Evolutionary conservation across 208 protist species (phyloP), one percentile per base, ranked within the genome.

Genomic region (Leishmania amazonensis): DNA sequence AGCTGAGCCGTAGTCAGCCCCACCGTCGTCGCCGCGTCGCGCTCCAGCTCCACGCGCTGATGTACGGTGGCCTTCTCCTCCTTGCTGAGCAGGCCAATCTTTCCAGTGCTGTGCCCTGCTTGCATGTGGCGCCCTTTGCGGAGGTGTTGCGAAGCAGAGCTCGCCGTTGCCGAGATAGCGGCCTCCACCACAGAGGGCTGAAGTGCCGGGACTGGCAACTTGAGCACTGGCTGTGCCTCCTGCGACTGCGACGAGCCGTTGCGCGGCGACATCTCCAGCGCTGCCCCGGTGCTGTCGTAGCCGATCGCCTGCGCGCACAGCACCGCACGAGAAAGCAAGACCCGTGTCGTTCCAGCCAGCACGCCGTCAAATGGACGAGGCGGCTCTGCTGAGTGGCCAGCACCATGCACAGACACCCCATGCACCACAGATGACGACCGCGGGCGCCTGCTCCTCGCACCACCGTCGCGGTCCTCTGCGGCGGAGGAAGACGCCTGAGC

Each of bases 271-370:
- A 85, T 64, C 80, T 83, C 81, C 24, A 85, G 64, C 19, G 78
- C 73, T 0, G 83, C 58, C 7, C 83, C 83, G 51, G 76, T 88
- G 21, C 64, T 68, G 62, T 73, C 85, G 83, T 91, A 91, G 49
- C 90, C 90, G 58, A 87, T 88, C 17, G 75, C 87, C 72, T 93
- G 89, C 17, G 88, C 94, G 78, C 92, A 94, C 28, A 90, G 81
- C 49, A 95, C 75, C 42, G 94, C 91, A 3, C 92, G 87, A 31
- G 90, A 87, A 45, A 94, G 74, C 28, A 97, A 81, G 65, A 94
- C 81, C 1, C 94, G 94, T n/a, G 93, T 78, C 5, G 94, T 97
- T 54, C 92, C 89, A 24, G 86, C 85, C 67, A 96, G 75, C 73
- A 97, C 92, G 21, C 84, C 78, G 79, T 96, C 92, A 80, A 79